A percentile compares a stretch with the other conserved stretches of the same genome.
phyloP scores from a whole-genome alignment of 1,284 basidiomycete genomes.

The Fomitopsis pinicola region DNA sequence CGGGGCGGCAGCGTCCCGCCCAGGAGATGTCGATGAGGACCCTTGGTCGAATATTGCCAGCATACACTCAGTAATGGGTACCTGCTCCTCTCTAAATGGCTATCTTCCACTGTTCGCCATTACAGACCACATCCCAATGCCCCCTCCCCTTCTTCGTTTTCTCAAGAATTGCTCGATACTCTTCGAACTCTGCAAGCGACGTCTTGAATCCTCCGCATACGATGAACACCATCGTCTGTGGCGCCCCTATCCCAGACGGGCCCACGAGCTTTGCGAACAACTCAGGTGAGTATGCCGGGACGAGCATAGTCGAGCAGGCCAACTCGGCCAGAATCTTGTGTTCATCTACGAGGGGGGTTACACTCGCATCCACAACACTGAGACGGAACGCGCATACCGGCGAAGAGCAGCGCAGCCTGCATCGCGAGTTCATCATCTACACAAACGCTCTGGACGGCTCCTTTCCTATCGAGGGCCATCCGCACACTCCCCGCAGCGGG shows the following conservation, averaged over 20 bases:
- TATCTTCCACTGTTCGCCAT: constrained; percentile 32
- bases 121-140: constrained; percentile 36
- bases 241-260: constrained; percentile 19
- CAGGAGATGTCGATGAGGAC: no score
- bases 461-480: constrained; percentile 55
- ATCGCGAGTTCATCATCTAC: constrained; percentile 68
- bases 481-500: constrained; percentile 56
- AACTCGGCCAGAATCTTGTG: constrained; percentile 72
- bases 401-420: constrained; percentile 49
- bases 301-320: constrained; percentile 64
- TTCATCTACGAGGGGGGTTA: constrained; percentile 43
- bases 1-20: no score
- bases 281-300: constrained; percentile 53
- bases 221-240: constrained; percentile 52
- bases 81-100: neutral
- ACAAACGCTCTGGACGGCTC: constrained; percentile 52
- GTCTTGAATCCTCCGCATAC: constrained; percentile 74
- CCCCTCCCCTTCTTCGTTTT: constrained; percentile 25
- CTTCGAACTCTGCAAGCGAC: constrained; percentile 45
- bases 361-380: neutral
- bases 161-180: constrained; percentile 39
- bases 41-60: no score
- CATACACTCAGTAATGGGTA: no score
- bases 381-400: constrained; percentile 36
- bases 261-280: constrained; percentile 54